phyloP scores from a whole-genome alignment of 352 stramenopile species.

The Pythium phragmiticola region DNA sequence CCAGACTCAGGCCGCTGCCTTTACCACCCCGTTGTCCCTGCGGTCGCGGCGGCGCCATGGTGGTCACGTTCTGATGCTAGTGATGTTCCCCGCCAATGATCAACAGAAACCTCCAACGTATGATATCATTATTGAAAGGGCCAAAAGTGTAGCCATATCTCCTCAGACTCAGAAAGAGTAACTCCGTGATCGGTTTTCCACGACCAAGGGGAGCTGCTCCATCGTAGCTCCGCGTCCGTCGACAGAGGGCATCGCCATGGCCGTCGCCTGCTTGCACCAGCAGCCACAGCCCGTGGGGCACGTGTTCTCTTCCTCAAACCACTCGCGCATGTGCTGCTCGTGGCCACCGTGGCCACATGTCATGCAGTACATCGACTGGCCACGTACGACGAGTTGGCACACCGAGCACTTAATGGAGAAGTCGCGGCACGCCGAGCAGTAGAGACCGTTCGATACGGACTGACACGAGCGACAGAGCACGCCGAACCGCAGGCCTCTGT shows the following conservation, averaged over 20 bases:
- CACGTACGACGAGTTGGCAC: constrained; percentile 79
- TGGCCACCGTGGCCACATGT: constrained; percentile 83
- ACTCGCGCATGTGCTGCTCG: constrained; percentile 63
- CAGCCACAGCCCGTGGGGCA: constrained; percentile 84
- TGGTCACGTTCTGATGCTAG: background rate
- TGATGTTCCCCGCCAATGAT: constrained; percentile 15
- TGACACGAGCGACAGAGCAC: constrained; percentile 68
- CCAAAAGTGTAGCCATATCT: constrained; percentile 21
- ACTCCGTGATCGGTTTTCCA: constrained; percentile 48
- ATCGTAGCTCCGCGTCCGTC: background rate
- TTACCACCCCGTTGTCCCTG: constrained; percentile 28
- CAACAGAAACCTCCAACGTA: background rate
- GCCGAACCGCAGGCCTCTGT: constrained; percentile 59
- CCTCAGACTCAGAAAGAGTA: constrained; percentile 58
- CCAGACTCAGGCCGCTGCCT: constrained; percentile 80
- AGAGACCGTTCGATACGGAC: constrained; percentile 39
- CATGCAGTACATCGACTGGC: constrained; percentile 87
- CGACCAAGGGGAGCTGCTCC: background rate
- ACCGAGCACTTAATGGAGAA: constrained; percentile 81
- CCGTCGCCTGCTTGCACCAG: constrained; percentile 81
- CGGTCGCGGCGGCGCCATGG: constrained; percentile 12
- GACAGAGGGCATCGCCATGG: constrained; percentile 30
- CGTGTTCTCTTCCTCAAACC: constrained; percentile 70
- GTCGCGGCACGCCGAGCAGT: constrained; percentile 65
- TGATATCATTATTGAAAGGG: constrained; percentile 5